These are phyloP conservation scores for Solioccasus polychromus DNA, from an alignment of 768 basidiomycete species.

Conservation along the genomic window DNA sequence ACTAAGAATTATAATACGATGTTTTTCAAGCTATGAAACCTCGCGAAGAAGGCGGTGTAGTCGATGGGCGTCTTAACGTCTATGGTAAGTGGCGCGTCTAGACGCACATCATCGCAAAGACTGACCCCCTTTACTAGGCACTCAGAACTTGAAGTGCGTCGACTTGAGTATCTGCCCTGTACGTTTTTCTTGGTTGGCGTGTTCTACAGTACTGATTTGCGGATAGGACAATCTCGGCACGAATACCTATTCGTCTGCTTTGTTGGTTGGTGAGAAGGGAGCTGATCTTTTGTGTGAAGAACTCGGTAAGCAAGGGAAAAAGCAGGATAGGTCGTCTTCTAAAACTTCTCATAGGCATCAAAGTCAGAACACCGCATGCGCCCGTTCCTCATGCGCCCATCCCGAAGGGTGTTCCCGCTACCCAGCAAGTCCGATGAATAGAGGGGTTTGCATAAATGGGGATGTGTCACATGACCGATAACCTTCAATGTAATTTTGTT, in stretches of 20 bases:
- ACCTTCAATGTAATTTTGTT: not conserved
- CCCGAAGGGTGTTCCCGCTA: conserved; percentile 49
- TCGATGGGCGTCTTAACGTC: conserved; percentile 61
- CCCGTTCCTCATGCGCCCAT: conserved; percentile 67
- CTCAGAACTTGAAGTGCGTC: conserved; percentile 62
- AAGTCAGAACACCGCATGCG: conserved; percentile 60
- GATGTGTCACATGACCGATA: conserved; percentile 9
- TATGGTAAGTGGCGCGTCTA: conserved; percentile 34
- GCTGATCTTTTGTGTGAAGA: conserved; percentile 60
- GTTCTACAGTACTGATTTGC: not conserved
- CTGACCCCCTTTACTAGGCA: conserved; percentile 30
- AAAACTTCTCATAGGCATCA: conserved; percentile 43
- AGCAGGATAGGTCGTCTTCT: conserved; percentile 7
- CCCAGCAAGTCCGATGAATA: conserved; percentile 34
- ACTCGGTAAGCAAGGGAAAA: conserved; percentile 54
- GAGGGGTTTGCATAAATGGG: not conserved
- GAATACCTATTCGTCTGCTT: conserved; percentile 70
- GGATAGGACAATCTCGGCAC: conserved; percentile 67
- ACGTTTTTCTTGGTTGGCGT: too few species aligned
- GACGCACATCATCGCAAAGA: conserved; percentile 10
- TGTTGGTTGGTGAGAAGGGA: conserved; percentile 70
- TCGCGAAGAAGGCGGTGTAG: conserved; percentile 60
- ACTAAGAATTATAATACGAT: not conserved
- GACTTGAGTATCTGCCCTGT: conserved; percentile 74
- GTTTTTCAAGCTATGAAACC: conserved; percentile 53